These are phyloP conservation scores for Luffa aegyptiaca DNA, from an alignment of 306 rosid genomes.

Conservation along the genomic window DNA sequence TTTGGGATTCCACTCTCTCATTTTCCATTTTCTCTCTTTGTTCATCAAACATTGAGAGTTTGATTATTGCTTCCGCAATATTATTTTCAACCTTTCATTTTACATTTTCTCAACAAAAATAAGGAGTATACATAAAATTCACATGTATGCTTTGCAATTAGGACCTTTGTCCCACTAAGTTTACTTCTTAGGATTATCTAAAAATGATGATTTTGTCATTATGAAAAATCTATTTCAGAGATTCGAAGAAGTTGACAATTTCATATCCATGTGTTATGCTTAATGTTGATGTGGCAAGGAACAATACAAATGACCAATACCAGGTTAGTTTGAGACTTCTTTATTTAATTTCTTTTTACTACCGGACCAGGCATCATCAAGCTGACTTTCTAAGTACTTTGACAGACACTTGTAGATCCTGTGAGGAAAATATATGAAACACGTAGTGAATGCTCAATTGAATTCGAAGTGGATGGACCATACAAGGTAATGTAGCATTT, in stretches of 20 bases:
- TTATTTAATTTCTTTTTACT: conserved; percentile 2
- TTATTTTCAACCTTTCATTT: too few species aligned
- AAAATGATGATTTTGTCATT: conserved; percentile 23
- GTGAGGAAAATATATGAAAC: conserved; percentile 54
- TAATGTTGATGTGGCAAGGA: conserved; percentile 91
- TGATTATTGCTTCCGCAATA: too few species aligned
- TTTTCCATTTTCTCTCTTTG: too few species aligned
- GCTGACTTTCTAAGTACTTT: conserved; percentile 10
- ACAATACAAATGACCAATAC: conserved; percentile 96
- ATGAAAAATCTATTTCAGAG: conserved; percentile 38
- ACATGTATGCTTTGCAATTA: conserved; percentile 14
- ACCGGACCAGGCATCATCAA: neutral
- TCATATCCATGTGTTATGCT: conserved; percentile 99
- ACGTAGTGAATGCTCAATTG: conserved; percentile 95
- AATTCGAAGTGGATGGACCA: conserved; percentile 99
- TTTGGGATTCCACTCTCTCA: too few species aligned
- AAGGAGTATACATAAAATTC: neutral
- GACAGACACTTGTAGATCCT: conserved; percentile 72
- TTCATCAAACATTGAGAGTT: too few species aligned
- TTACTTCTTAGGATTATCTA: neutral
- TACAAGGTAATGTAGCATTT: conserved; percentile 61
- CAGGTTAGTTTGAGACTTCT: conserved; percentile 54
- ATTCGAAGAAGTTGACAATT: conserved; percentile 76
- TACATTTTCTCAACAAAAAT: too few species aligned
- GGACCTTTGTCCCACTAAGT: neutral